These are phyloP conservation scores for Nicotiana knightiana DNA, from an alignment of 257 asterid species.

Conservation along the genomic window DNA sequence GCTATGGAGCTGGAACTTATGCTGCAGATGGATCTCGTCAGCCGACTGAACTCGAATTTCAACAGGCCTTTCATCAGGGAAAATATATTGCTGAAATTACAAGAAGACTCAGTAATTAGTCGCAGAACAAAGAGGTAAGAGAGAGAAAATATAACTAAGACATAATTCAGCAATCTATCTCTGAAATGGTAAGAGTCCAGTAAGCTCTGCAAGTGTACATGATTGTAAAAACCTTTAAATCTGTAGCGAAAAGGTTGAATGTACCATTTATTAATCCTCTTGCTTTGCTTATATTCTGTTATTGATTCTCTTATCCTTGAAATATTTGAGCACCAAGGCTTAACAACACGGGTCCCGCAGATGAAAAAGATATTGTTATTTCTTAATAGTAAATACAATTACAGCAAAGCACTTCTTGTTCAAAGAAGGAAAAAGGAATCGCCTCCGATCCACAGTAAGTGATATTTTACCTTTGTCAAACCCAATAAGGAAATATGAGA, in stretches of 20 bases:
- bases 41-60: conserved; percentile 69
- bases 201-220: neutral
- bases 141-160: neutral
- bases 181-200: neutral
- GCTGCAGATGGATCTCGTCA: conserved; percentile 86
- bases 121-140: neutral
- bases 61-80: conserved; percentile 88
- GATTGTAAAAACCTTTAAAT: neutral
- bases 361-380: too few relatives aligned
- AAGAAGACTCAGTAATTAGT: conserved; percentile 34
- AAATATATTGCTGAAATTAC: conserved; percentile 64
- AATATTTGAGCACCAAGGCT: too few relatives aligned
- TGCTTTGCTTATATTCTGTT: neutral
- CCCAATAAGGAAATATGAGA: too few relatives aligned
- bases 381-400: too few relatives aligned
- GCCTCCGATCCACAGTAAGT: too few relatives aligned
- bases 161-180: neutral
- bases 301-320: neutral
- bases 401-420: too few relatives aligned
- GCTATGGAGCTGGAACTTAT: conserved; percentile 78
- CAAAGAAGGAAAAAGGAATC: too few relatives aligned
- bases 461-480: too few relatives aligned
- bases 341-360: too few relatives aligned
- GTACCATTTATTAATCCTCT: neutral
- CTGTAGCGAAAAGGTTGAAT: too few relatives aligned